These are phyloP conservation scores for Apiospora koreana DNA, from an alignment of 2,329 filamentous ascomycete genomes.

Conservation along the genomic window DNA sequence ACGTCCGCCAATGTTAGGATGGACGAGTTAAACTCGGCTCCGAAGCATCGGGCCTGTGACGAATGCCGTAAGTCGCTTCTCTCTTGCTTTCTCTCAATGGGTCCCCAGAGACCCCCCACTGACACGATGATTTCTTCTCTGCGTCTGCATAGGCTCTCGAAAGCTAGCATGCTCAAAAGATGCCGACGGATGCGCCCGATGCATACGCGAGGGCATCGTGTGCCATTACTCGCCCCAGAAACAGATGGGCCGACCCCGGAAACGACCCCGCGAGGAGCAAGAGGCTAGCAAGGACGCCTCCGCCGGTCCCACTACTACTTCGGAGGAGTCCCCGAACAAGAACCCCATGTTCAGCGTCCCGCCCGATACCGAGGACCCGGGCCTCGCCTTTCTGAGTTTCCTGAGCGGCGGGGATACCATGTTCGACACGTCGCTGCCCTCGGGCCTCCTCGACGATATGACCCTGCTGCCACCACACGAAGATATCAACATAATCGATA, in stretches of 20 bases:
- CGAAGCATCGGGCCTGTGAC: slow-evolving; percentile 65
- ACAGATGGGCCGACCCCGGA: slow-evolving; percentile 65
- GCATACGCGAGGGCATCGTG: slow-evolving; percentile 54
- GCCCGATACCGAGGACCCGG: slow-evolving; percentile 27
- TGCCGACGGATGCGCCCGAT: slow-evolving; percentile 58
- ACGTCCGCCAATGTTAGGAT: not conserved
- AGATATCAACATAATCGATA: not conserved
- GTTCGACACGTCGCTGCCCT: slow-evolving; percentile 14
- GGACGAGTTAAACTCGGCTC: slow-evolving; percentile 14
- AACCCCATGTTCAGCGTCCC: slow-evolving; percentile 27
- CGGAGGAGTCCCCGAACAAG: slow-evolving; percentile 21
- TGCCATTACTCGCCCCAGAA: slow-evolving; percentile 68
- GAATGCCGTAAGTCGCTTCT: slow-evolving; percentile 58
- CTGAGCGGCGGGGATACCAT: slow-evolving; percentile 23
- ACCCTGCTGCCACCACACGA: slow-evolving; percentile 9
- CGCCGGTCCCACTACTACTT: slow-evolving; percentile 1
- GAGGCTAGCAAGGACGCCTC: not conserved
- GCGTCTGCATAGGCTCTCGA: slow-evolving; percentile 49
- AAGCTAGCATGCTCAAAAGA: slow-evolving; percentile 69
- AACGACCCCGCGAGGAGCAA: slow-evolving; percentile 44
- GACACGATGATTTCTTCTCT: not conserved
- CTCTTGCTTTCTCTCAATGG: not conserved
- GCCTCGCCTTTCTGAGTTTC: slow-evolving; percentile 29
- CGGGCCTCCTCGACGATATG: not conserved
- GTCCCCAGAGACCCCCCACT: not conserved